Conservation (phyloP, 805 yeast species). For the Sugiyamaella lignohabitans region DNA sequence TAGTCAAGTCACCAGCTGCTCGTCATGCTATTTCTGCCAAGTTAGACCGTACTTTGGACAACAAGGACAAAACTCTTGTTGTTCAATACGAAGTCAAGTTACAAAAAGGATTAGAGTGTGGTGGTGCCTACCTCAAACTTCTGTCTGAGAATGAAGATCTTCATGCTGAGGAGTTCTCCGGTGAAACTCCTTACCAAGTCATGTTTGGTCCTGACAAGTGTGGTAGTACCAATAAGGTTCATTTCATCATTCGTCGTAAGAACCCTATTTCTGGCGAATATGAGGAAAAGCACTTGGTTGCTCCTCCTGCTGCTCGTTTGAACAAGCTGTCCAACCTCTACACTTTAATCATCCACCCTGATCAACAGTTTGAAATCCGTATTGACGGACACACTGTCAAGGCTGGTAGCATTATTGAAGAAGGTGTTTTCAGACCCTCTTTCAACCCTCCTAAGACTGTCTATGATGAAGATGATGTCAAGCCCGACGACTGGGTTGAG, state of each 20-base stretch:
- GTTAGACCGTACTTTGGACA: conserved; percentile 52
- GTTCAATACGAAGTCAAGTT: conserved; percentile 84
- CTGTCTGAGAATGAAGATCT: conserved; percentile 39
- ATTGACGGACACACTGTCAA: conserved; percentile 69
- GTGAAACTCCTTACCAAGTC: conserved; percentile 68
- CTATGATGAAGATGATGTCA: conserved; percentile 47
- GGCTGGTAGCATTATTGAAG: conserved; percentile 61
- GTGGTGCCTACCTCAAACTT: conserved; percentile 84
- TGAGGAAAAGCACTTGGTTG: conserved; percentile 61
- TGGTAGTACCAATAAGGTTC: conserved; percentile 73
- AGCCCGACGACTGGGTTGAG: conserved; percentile 85
- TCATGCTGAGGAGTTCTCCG: conserved; percentile 45
- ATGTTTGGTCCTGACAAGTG: conserved; percentile 96
- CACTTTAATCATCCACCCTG: conserved; percentile 63
- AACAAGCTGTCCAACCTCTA: conserved; percentile 56
- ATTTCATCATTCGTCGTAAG: conserved; percentile 60
- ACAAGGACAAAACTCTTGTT: conserved; percentile 60
- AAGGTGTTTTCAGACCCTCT: conserved; percentile 53
- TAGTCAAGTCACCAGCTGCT: conserved; percentile 66
- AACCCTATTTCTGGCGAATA: conserved; percentile 48
- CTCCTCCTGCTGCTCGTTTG: conserved; percentile 61
- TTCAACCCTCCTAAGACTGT: conserved; percentile 62
- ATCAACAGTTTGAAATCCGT: conserved; percentile 70
- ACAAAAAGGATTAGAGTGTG: conserved; percentile 74
- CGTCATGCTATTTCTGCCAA: conserved; percentile 73